These are phyloP conservation scores for Exophiala sp. DNA, from an alignment of 2,329 filamentous ascomycete genomes.

Conservation along the genomic window DNA sequence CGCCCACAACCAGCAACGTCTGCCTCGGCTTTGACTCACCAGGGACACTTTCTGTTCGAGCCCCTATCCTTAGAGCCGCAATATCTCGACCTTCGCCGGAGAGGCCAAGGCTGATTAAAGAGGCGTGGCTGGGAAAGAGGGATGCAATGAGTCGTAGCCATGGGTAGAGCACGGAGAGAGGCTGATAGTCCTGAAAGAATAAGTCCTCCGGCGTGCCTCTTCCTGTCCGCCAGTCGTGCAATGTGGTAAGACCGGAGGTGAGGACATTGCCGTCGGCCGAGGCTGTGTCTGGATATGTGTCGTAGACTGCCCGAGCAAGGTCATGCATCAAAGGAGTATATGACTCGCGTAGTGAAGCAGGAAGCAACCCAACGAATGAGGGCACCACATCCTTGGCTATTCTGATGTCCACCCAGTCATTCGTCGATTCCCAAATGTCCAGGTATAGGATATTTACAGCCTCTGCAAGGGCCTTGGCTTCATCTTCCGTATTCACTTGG, in stretches of 20 bases:
- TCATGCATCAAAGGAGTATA: conserved; percentile 74
- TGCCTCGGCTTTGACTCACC: conserved; percentile 51
- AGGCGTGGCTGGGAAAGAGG: conserved; percentile 78
- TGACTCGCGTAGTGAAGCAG: conserved; percentile 62
- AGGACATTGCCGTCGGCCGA: conserved; percentile 27
- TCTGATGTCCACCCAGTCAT: conserved; percentile 77
- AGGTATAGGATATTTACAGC: conserved; percentile 70
- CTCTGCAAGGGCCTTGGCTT: conserved; percentile 65
- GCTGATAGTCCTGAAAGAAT: conserved; percentile 91
- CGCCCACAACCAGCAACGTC: conserved; percentile 75
- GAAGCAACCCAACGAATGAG: conserved; percentile 72
- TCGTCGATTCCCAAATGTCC: conserved; percentile 83
- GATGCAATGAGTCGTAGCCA: conserved; percentile 89
- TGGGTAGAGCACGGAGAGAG: conserved; percentile 71
- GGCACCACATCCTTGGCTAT: conserved; percentile 66
- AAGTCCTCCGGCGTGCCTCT: conserved; percentile 48
- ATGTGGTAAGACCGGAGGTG: conserved; percentile 20
- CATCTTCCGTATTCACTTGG: conserved; percentile 62
- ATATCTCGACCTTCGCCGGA: conserved; percentile 86
- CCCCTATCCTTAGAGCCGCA: conserved; percentile 69
- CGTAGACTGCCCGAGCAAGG: conserved; percentile 68
- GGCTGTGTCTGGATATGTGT: conserved; percentile 56
- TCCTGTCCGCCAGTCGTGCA: conserved; percentile 38
- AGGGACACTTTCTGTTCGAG: conserved; percentile 37
- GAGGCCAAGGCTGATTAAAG: conserved; percentile 69